phyloP scores from a whole-genome alignment of 2,329 filamentous ascomycete species.

The Penicillium palitans region DNA sequence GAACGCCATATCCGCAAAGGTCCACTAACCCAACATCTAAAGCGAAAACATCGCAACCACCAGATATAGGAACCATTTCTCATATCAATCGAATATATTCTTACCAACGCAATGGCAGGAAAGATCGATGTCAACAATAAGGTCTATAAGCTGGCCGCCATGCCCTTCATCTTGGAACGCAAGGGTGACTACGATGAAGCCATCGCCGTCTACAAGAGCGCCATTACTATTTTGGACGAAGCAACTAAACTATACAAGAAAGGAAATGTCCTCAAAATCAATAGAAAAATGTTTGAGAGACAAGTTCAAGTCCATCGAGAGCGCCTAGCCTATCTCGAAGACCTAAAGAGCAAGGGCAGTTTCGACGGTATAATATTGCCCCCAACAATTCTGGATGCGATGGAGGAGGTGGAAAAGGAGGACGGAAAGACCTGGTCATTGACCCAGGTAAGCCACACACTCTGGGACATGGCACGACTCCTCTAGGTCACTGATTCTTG shows the following conservation, averaged over 20 bases:
- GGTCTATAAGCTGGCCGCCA: conserved; percentile 6
- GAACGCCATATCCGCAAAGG: background rate
- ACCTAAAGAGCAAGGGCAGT: conserved; percentile 10
- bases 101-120: background rate
- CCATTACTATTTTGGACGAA: conserved; percentile 8
- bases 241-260: conserved; percentile 16
- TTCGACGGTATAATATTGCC: conserved; percentile 16
- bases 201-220: conserved; percentile 12
- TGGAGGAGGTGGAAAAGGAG: conserved; percentile 9
- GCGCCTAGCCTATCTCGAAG: conserved; percentile 16
- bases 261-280: conserved; percentile 12
- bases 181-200: conserved; percentile 17
- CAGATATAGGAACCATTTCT: background rate
- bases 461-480: background rate
- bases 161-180: conserved; percentile 14
- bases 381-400: conserved; percentile 13
- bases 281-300: conserved; percentile 23
- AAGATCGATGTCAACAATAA: conserved; percentile 4
- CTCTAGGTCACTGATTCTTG: background rate
- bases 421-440: conserved; percentile 10
- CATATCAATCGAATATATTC: too few species aligned
- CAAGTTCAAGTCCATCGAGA: conserved; percentile 19
- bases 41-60: background rate
- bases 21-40: background rate
- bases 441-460: conserved; percentile 5